phyloP scores from a whole-genome alignment of 345 rosid species.

The Gossypium stocksii region DNA sequence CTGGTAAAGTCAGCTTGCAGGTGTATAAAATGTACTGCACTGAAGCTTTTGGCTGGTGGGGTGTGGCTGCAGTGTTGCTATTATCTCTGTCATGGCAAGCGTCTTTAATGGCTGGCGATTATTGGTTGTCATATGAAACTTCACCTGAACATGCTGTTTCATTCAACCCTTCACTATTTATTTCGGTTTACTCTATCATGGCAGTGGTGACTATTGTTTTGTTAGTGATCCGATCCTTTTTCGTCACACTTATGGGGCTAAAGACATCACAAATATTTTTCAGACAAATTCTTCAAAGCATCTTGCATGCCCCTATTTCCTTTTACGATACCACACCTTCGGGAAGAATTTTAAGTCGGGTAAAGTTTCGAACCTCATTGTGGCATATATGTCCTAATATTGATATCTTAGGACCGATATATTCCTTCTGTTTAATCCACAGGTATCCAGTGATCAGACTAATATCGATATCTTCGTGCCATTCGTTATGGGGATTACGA shows the following conservation, averaged over 20 bases:
- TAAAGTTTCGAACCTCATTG: conserved; percentile 25
- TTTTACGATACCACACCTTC: conserved; percentile 97
- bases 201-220: conserved; percentile 57
- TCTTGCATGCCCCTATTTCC: conserved; percentile 96
- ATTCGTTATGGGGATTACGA: conserved; percentile 44
- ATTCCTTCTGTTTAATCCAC: conserved; percentile 14
- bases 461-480: conserved; percentile 78
- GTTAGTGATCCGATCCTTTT: conserved; percentile 46
- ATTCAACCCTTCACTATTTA: conserved; percentile 56
- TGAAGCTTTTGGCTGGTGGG: conserved; percentile 95
- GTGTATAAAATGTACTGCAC: conserved; percentile 78
- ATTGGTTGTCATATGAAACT: conserved; percentile 93
- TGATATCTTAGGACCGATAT: conserved; percentile 13
- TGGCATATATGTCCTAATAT: neutral
- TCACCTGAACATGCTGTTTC: conserved; percentile 42
- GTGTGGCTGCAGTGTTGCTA: conserved; percentile 45
- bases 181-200: conserved; percentile 54
- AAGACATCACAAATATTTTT: conserved; percentile 79
- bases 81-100: conserved; percentile 74
- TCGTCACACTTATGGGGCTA: conserved; percentile 62
- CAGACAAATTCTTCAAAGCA: conserved; percentile 62
- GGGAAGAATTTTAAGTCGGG: conserved; percentile 91
- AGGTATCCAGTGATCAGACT: conserved; percentile 89
- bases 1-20: conserved; percentile 60
- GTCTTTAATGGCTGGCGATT: conserved; percentile 79